phyloP scores from a whole-genome alignment of 2,329 filamentous ascomycete species.

The Davidsoniella eucalypti region DNA sequence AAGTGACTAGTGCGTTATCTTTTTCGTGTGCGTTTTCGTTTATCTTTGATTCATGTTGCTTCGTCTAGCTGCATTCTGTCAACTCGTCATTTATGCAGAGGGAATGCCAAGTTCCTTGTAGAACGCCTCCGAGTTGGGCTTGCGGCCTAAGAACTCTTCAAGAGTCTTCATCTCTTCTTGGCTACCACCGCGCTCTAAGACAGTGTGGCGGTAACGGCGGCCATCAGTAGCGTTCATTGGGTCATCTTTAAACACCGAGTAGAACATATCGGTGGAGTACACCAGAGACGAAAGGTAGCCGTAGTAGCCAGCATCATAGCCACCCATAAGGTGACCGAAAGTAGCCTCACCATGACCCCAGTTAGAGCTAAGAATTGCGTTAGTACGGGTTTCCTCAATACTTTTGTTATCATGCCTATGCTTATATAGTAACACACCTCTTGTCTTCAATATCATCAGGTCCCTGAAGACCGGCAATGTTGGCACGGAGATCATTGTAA shows the following conservation, averaged over 20 bases:
- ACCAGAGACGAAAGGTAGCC: conserved; percentile 60
- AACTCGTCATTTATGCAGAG: too few relatives aligned
- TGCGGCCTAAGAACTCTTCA: conserved; percentile 60
- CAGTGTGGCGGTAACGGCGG: conserved; percentile 58
- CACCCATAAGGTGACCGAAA: conserved; percentile 69
- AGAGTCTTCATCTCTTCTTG: conserved; percentile 69
- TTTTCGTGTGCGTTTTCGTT: neutral
- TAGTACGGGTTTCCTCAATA: neutral
- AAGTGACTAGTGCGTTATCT: neutral
- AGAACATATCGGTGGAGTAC: conserved; percentile 77
- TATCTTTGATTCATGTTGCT: too few relatives aligned
- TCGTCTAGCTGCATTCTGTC: too few relatives aligned
- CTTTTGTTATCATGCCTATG: neutral
- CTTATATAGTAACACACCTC: conserved; percentile 25
- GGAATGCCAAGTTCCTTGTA: conserved; percentile 54
- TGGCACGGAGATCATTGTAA: conserved; percentile 56
- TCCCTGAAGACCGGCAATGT: conserved; percentile 59
- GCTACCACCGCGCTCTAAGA: conserved; percentile 61
- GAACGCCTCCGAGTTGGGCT: conserved; percentile 63
- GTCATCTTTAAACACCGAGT: conserved; percentile 58
- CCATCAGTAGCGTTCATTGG: conserved; percentile 64
- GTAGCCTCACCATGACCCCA: conserved; percentile 69
- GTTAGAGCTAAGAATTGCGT: conserved; percentile 23
- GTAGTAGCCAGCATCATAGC: conserved; percentile 77
- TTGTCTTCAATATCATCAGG: conserved; percentile 48